Evolutionary conservation across 2,329 filamentous ascomycete species (phyloP), one percentile per base, ranked within the genome.

Genomic region (Microthyrium microscopicum): DNA sequence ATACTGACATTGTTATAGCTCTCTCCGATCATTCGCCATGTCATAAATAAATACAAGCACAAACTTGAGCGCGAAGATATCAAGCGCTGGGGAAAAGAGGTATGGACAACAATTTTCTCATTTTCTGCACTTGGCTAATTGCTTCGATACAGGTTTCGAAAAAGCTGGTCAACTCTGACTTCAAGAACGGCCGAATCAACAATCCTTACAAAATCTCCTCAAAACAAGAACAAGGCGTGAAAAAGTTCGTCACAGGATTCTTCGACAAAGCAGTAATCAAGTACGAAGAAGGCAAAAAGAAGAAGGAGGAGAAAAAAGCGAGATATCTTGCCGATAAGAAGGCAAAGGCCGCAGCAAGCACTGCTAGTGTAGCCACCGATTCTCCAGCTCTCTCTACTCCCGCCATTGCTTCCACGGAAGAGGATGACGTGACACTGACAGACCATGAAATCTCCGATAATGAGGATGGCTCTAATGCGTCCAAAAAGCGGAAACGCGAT

Each of bases 91-190:
- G 70, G 66, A 5, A 76, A 75, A 55, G 70, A 77, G 52, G 67
- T 70, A 49, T 49, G 57, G 32, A 4, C 25, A 18, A 11, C 5
- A 8, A 11, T 5, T 20, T 27, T 20, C 11, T 17, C 5, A 20
- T 16, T 13, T 11, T 64, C 73, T 30, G 66, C 64, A 35, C 72
- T 74, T 45, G 66, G 16, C 13, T 15, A 11, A 31, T 19, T 28
- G 5, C 11, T 35, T 2, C 26, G 4, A 18, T 31, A 28, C 37
- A 68, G 53, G 68, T 87, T 29, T 74, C 74, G 36, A 93, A 93
- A 56, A 92, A 87, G 54, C 68, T 95, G 11, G 85, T 93, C 15
- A 72, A 80, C 13, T 89, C 83, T 0, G 87, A 95, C 52, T 94
- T 81, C 58, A 92, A 92, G 53, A 78, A 87, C 48, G 72, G 74